phyloP scores from a whole-genome alignment of 768 basidiomycete species.

The Boletellus emodensis region DNA sequence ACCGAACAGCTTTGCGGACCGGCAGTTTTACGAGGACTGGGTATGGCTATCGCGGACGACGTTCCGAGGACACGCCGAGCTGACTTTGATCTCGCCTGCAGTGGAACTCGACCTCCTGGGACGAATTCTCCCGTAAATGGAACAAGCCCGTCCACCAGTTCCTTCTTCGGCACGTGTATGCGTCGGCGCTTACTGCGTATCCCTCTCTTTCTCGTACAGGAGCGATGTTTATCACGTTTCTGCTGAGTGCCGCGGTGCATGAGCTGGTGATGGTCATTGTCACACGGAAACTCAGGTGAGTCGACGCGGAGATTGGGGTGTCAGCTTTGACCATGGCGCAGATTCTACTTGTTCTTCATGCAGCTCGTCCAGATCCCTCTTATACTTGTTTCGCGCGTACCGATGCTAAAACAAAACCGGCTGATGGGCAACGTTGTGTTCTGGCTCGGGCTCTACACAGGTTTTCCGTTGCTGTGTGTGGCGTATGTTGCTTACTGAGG shows the following conservation, averaged over 20 bases:
- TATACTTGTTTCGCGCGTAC: slow-evolving; percentile 74
- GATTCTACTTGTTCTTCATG: slow-evolving; percentile 82
- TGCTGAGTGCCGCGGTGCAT: slow-evolving; percentile 84
- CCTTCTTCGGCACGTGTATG: slow-evolving; percentile 93
- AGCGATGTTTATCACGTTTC: slow-evolving; percentile 93
- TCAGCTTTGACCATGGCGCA: slow-evolving; percentile 19
- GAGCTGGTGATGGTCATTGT: slow-evolving; percentile 97
- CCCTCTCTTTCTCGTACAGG: slow-evolving; percentile 60
- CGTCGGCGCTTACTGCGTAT: slow-evolving; percentile 77
- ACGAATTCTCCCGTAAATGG: slow-evolving; percentile 98
- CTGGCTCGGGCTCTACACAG: slow-evolving; percentile 89
- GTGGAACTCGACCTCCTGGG: slow-evolving; percentile 98
- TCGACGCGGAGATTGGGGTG: neutral
- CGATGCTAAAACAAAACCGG: slow-evolving; percentile 76
- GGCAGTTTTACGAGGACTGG: slow-evolving; percentile 98
- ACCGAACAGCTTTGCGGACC: slow-evolving; percentile 78
- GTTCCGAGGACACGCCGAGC: neutral
- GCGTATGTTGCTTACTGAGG: slow-evolving; percentile 58
- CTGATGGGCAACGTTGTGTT: slow-evolving; percentile 83
- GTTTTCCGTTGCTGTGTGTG: slow-evolving; percentile 91
- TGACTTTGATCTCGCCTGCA: slow-evolving; percentile 17
- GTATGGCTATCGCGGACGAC: slow-evolving; percentile 32
- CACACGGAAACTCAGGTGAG: slow-evolving; percentile 83
- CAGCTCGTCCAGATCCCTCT: slow-evolving; percentile 90
- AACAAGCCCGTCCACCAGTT: slow-evolving; percentile 95